phyloP scores from a whole-genome alignment of 805 yeast species.

The Clavispora carvajalis region DNA sequence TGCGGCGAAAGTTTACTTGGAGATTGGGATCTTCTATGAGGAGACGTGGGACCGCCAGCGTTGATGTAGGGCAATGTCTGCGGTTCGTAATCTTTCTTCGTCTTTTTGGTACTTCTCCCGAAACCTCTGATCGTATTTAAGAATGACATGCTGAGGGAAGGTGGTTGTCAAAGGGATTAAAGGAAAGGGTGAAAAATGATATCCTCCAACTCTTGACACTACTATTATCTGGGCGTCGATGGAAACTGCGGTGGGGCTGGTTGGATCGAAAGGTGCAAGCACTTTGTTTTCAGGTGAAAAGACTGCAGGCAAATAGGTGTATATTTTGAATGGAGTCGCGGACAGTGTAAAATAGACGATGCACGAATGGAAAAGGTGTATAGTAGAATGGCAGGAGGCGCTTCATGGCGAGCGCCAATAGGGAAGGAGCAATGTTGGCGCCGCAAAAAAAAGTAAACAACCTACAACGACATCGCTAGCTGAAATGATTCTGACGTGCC shows the following conservation, averaged over 20 bases:
- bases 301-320: background rate
- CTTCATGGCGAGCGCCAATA: background rate
- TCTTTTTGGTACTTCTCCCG: conserved; percentile 42
- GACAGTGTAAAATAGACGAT: background rate
- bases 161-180: background rate
- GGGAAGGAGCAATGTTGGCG: background rate
- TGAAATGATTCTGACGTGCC: no score
- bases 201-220: background rate
- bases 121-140: conserved; percentile 44
- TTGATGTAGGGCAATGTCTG: conserved; percentile 27
- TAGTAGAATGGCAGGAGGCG: no score
- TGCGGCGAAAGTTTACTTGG: conserved; percentile 40
- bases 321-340: background rate
- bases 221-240: no score
- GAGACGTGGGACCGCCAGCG: conserved; percentile 28
- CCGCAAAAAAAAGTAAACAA: no score
- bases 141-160: conserved; percentile 33
- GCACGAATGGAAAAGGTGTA: no score
- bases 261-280: background rate
- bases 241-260: background rate
- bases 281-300: background rate
- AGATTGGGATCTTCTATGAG: conserved; percentile 31
- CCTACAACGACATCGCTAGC: no score
- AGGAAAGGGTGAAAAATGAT: background rate
- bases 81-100: conserved; percentile 28